Conservation (phyloP, 805 yeast genomes). For the Teunomyces barrocoloradensis region DNA sequence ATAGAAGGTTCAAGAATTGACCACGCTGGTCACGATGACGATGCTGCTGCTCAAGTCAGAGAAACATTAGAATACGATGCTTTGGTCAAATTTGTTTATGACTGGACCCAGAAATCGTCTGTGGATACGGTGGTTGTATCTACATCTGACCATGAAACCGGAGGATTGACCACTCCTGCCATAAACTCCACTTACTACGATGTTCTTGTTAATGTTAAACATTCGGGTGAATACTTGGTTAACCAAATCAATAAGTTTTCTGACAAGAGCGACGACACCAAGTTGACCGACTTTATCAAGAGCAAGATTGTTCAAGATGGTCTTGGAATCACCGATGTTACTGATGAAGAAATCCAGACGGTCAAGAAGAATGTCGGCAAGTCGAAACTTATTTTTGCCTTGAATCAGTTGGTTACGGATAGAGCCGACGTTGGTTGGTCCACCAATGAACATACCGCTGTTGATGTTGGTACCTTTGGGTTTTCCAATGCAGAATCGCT, state of each 20-base stretch:
- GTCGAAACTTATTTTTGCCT: slow-evolving; percentile 41
- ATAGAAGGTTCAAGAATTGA: slow-evolving; percentile 93
- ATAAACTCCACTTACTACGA: slow-evolving; percentile 88
- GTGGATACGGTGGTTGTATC: slow-evolving; percentile 76
- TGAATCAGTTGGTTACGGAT: slow-evolving; percentile 68
- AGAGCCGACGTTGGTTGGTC: slow-evolving; percentile 95
- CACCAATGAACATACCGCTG: slow-evolving; percentile 95
- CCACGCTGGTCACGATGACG: slow-evolving; percentile 93
- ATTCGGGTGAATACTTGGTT: slow-evolving; percentile 73
- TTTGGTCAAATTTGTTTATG: slow-evolving; percentile 70
- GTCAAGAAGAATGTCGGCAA: slow-evolving; percentile 8
- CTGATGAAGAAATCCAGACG: slow-evolving; percentile 48
- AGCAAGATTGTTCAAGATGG: slow-evolving; percentile 54
- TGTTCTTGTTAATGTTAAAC: slow-evolving; percentile 62
- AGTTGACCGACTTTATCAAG: slow-evolving; percentile 45
- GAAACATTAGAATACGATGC: slow-evolving; percentile 87
- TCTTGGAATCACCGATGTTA: slow-evolving; percentile 64
- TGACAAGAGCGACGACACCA: slow-evolving; percentile 13
- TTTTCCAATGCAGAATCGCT: slow-evolving; percentile 57
- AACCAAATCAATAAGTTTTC: slow-evolving; percentile 40
- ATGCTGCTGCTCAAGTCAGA: slow-evolving; percentile 90
- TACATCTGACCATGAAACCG: slow-evolving; percentile 95
- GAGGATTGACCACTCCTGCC: slow-evolving; percentile 84
- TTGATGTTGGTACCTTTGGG: slow-evolving; percentile 89
- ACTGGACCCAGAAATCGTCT: slow-evolving; percentile 64